phyloP scores from a whole-genome alignment of 1,284 basidiomycete species.

The Melampsora allii-populina region DNA sequence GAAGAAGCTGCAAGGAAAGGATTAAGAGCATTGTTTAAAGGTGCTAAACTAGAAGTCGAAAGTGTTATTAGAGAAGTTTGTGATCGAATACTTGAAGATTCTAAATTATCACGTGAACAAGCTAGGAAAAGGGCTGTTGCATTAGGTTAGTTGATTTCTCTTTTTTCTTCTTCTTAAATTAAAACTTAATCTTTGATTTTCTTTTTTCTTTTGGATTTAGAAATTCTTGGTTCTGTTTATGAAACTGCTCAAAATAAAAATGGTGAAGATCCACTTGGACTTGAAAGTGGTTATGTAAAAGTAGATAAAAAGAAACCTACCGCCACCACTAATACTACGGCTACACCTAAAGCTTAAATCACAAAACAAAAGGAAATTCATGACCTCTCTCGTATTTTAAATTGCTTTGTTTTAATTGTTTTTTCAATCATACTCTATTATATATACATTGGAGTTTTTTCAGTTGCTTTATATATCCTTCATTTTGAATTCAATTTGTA shows the following conservation, averaged over 20 bases:
- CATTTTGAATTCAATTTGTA: not conserved
- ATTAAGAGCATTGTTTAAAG: slow-evolving; percentile 54
- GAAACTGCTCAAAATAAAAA: slow-evolving; percentile 40
- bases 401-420: not conserved
- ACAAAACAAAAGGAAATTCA: not conserved
- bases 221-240: slow-evolving; percentile 36
- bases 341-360: not conserved
- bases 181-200: not conserved
- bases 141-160: slow-evolving; percentile 24
- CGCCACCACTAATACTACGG: not conserved
- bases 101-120: slow-evolving; percentile 16
- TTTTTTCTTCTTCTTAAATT: not conserved
- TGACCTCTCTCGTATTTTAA: not conserved
- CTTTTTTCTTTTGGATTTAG: slow-evolving; percentile 1
- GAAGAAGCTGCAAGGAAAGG: slow-evolving; percentile 94
- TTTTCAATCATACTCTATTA: too few species aligned
- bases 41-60: slow-evolving; percentile 92
- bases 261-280: slow-evolving; percentile 32
- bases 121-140: slow-evolving; percentile 38
- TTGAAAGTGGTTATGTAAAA: slow-evolving; percentile 43
- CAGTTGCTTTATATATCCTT: not conserved
- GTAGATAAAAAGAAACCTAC: slow-evolving; percentile 33
- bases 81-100: slow-evolving; percentile 70
- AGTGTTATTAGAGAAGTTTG: slow-evolving; percentile 89
- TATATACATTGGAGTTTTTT: too few species aligned